A percentile compares a stretch with the other conserved stretches of the same genome.
Evolutionary conservation across 805 yeast species (phyloP).

Genomic region (Candida maltosa): DNA sequence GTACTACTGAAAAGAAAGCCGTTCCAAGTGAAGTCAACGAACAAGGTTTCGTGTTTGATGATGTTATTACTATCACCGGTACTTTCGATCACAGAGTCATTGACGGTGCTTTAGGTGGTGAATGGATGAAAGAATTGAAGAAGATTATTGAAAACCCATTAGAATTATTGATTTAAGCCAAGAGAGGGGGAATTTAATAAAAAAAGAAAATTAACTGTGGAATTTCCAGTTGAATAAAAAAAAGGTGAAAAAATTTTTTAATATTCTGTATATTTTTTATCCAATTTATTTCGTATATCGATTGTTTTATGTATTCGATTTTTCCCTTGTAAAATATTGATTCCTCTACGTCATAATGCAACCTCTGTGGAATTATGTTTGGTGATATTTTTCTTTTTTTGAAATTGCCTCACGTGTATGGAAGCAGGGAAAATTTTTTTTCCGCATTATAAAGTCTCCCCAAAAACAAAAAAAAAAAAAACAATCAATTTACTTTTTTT

Average conservation of each 20-base stretch:
- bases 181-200: not conserved
- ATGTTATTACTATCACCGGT: slow-evolving; percentile 88
- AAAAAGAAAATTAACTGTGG: too few relatives aligned
- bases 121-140: slow-evolving; percentile 91
- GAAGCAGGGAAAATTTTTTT: too few relatives aligned
- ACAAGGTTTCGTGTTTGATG: slow-evolving; percentile 89
- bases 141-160: slow-evolving; percentile 91
- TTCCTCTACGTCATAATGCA: too few relatives aligned
- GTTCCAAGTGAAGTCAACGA: slow-evolving; percentile 89
- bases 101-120: slow-evolving; percentile 98
- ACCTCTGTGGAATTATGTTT: too few relatives aligned
- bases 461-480: too few relatives aligned
- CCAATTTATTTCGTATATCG: too few relatives aligned
- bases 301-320: too few relatives aligned
- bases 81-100: slow-evolving; percentile 97
- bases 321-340: too few relatives aligned
- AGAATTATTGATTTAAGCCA: slow-evolving; percentile 72
- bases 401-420: too few relatives aligned
- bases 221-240: not conserved
- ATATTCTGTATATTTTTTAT: slow-evolving; percentile 1
- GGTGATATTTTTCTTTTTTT: too few relatives aligned
- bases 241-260: not conserved
- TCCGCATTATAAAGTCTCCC: too few relatives aligned
- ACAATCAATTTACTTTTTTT: too few relatives aligned
- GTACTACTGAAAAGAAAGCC: slow-evolving; percentile 89